Percentiles rank a stretch among this genome's conserved stretches.
Conservation (phyloP, 257 asterid genomes). For the Osmanthus fragrans region DNA sequence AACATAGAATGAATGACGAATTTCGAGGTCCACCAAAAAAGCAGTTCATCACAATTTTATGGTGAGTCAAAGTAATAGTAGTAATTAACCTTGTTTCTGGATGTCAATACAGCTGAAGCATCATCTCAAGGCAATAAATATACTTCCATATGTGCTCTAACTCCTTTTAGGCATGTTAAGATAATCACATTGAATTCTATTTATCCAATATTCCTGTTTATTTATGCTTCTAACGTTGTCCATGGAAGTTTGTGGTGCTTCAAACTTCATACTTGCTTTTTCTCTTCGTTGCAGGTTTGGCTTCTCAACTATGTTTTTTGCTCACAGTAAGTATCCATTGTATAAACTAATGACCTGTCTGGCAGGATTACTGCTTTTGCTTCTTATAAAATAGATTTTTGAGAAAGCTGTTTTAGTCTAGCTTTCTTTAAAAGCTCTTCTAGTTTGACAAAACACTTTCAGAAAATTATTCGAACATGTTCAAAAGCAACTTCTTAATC, state of each 20-base stretch:
- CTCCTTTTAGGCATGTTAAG: background rate
- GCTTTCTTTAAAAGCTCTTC: no score
- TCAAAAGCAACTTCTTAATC: no score
- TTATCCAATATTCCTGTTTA: background rate
- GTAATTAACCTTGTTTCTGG: background rate
- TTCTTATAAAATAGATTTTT: no score
- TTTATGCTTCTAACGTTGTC: background rate
- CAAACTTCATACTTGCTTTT: background rate
- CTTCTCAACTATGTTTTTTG: no score
- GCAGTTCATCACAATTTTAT: slow-evolving; percentile 65
- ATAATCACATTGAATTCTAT: background rate
- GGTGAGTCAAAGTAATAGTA: slow-evolving; percentile 42
- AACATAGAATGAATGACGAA: slow-evolving; percentile 76
- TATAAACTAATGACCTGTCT: no score
- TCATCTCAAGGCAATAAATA: background rate
- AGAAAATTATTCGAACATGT: no score
- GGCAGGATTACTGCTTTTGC: no score
- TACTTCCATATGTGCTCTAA: background rate
- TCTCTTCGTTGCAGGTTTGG: background rate
- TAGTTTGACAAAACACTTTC: no score
- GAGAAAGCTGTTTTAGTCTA: no score
- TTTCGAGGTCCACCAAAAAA: slow-evolving; percentile 81
- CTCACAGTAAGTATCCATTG: no score
- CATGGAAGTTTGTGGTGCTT: background rate
- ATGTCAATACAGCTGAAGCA: background rate